These are phyloP conservation scores for Cardiospermum halicacabum DNA, from an alignment of 345 rosid genomes.

Conservation along the genomic window DNA sequence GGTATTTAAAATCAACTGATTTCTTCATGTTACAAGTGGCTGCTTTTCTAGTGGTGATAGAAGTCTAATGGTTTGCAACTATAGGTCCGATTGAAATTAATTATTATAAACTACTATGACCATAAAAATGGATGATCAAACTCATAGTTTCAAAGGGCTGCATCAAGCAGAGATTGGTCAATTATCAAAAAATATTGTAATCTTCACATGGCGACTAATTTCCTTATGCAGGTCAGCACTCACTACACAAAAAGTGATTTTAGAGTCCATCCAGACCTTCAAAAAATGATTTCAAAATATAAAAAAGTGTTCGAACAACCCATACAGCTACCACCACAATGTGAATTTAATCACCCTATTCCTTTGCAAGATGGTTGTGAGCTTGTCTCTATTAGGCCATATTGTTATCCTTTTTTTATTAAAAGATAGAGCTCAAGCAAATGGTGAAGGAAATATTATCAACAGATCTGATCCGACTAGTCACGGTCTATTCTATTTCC, in stretches of 20 bases:
- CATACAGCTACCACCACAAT: not conserved
- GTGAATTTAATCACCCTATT: not conserved
- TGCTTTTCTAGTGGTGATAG: not conserved
- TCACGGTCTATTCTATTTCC: not conserved
- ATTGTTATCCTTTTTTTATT: not conserved
- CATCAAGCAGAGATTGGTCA: not conserved
- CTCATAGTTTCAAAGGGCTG: accelerated
- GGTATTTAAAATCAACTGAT: not conserved
- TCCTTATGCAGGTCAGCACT: not conserved
- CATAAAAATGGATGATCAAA: not conserved
- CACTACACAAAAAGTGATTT: not conserved
- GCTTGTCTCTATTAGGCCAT: not conserved
- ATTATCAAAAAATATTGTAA: not conserved
- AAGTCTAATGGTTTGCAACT: not conserved
- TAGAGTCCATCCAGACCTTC: not conserved
- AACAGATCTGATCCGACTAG: not conserved
- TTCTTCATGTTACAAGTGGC: not conserved
- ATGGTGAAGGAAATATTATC: not conserved
- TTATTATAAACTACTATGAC: not conserved
- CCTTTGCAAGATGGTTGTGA: not conserved
- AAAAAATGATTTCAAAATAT: not conserved
- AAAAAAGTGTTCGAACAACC: not conserved
- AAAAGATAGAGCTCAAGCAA: not conserved
- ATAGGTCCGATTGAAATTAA: not conserved
- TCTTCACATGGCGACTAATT: not conserved